Conservation (phyloP, 352 stramenopile species). For the Pythium plurisporium region DNA sequence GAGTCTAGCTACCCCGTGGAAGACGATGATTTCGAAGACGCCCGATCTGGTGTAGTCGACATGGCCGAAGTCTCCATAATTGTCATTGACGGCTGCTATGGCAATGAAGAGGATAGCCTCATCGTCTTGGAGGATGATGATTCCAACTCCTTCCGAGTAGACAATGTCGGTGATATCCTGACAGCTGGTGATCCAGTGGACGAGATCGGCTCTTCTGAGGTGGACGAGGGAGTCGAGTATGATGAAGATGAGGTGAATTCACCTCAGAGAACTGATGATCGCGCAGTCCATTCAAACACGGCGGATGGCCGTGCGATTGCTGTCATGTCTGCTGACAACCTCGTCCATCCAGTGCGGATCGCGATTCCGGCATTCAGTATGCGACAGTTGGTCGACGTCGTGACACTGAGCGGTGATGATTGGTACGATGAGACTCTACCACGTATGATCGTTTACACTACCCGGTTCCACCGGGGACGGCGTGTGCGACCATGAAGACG, state of each 20-base stretch:
- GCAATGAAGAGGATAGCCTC: conserved; percentile 24
- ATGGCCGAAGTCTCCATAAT: not conserved
- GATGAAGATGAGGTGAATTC: too few relatives aligned
- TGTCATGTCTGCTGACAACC: too few relatives aligned
- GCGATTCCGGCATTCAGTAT: conserved; percentile 8
- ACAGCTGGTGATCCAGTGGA: conserved; percentile 1
- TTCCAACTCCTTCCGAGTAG: not conserved
- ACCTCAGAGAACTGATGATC: too few relatives aligned
- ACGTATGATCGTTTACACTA: conserved; percentile 4
- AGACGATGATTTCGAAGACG: conserved; percentile 22
- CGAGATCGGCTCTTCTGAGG: not conserved
- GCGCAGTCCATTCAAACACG: not conserved
- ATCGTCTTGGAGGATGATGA: conserved; percentile 23
- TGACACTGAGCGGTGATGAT: not conserved
- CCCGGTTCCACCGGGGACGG: conserved; percentile 1
- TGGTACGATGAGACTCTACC: conserved; percentile 10
- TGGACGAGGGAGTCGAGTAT: too few relatives aligned
- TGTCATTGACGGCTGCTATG: conserved; percentile 9
- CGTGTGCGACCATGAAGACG: not conserved
- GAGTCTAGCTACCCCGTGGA: not conserved
- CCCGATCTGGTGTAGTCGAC: conserved; percentile 5
- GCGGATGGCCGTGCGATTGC: too few relatives aligned
- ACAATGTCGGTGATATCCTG: not conserved
- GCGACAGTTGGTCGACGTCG: not conserved
- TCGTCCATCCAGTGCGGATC: not conserved